A percentile compares a stretch with the other conserved stretches of the same genome.
Conservation (phyloP, 2,329 filamentous ascomycete genomes). For the Grosmannia serpens region DNA sequence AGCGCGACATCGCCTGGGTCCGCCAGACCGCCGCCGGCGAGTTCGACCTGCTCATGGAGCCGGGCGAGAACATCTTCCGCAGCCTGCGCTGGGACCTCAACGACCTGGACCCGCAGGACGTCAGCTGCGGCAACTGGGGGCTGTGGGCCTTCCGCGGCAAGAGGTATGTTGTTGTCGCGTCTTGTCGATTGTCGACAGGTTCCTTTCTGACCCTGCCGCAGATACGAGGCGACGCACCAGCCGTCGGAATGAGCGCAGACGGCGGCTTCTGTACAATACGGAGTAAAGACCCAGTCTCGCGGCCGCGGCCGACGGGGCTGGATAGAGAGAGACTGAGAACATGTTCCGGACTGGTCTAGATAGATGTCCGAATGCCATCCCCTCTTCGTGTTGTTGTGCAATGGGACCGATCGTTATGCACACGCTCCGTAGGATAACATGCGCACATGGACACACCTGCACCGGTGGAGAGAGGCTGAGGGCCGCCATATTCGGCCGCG, state of each 20-base stretch:
- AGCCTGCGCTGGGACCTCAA: constrained; percentile 96
- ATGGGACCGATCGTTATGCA: neutral
- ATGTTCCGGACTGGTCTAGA: too few relatives aligned
- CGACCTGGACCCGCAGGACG: constrained; percentile 84
- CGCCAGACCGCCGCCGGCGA: constrained; percentile 75
- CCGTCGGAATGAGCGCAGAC: neutral
- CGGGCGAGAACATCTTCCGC: constrained; percentile 87
- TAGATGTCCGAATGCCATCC: constrained; percentile 10
- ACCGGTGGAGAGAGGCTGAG: neutral
- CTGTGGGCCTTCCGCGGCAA: constrained; percentile 96
- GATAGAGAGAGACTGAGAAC: too few relatives aligned
- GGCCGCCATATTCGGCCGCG: constrained; percentile 9
- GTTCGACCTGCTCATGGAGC: constrained; percentile 83
- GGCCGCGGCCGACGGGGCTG: too few relatives aligned
- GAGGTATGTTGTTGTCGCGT: constrained; percentile 46
- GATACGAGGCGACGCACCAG: constrained; percentile 13
- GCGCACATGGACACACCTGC: neutral
- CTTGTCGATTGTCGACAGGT: constrained; percentile 1
- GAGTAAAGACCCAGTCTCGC: too few relatives aligned
- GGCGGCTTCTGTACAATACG: too few relatives aligned
- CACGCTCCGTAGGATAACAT: neutral
- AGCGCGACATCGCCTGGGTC: constrained; percentile 85
- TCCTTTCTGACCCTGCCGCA: neutral
- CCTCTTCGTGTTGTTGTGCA: constrained; percentile 1
- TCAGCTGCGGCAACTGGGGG: constrained; percentile 95